A percentile compares a stretch with the other conserved stretches of the same genome.
Conservation (phyloP, 345 rosid species). For the Eucalyptus paniculata region DNA sequence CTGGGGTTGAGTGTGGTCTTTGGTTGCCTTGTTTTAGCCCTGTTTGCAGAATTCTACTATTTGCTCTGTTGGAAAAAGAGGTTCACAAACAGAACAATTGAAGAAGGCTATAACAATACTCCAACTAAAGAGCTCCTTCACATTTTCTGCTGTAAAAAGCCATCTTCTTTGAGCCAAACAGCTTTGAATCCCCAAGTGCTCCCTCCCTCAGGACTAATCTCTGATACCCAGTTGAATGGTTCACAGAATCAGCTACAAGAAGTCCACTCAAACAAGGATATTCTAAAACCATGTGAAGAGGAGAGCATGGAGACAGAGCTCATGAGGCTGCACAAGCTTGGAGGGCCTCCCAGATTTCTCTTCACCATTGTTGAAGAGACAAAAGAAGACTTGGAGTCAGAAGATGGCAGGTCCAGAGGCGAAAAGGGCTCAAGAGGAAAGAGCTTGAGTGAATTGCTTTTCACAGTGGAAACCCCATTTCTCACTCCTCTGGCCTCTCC, state of each 20-base stretch:
- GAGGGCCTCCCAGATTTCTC: constrained; percentile 44
- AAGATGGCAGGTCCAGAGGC: constrained; percentile 46
- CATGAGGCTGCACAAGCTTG: constrained; percentile 30
- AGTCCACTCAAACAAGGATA: constrained; percentile 19
- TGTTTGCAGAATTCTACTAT: constrained; percentile 78
- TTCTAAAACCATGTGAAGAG: constrained; percentile 19
- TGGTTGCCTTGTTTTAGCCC: constrained; percentile 73
- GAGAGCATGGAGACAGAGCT: constrained; percentile 43
- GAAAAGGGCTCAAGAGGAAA: constrained; percentile 32
- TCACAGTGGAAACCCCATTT: constrained; percentile 72
- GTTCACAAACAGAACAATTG: constrained; percentile 23
- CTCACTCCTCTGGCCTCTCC: constrained; percentile 91
- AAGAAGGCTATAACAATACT: constrained; percentile 46
- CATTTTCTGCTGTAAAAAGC: constrained; percentile 64
- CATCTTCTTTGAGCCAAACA: constrained; percentile 24
- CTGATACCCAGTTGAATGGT: background rate
- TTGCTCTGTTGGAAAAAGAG: constrained; percentile 89
- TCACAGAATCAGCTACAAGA: constrained; percentile 9
- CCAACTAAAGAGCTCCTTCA: constrained; percentile 65
- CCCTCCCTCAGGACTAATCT: constrained; percentile 7
- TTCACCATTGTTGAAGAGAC: constrained; percentile 91
- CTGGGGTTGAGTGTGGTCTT: constrained; percentile 89
- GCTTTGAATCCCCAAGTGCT: constrained; percentile 25
- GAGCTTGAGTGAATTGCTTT: constrained; percentile 66
- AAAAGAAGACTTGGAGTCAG: constrained; percentile 78